These are phyloP conservation scores for Lonicera japonica DNA, from an alignment of 129 eudicot species.

Conservation along the genomic window DNA sequence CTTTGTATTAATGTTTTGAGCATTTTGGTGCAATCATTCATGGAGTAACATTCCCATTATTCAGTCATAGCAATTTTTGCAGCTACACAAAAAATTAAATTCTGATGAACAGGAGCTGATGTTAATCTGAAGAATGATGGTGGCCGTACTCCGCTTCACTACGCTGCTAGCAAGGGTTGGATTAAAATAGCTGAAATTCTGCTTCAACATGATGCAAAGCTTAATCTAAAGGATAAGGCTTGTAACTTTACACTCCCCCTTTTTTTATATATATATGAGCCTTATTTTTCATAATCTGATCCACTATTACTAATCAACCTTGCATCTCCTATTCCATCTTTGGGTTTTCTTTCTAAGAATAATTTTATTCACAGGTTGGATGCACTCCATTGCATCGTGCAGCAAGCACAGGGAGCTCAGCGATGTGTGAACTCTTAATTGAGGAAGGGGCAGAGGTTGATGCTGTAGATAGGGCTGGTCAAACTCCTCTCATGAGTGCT, in stretches of 20 bases:
- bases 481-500: slow-evolving; percentile 87
- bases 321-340: not conserved
- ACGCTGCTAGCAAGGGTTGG: slow-evolving; percentile 97
- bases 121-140: slow-evolving; percentile 77
- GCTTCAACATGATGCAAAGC: slow-evolving; percentile 70
- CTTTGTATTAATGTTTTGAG: too few relatives aligned
- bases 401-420: slow-evolving; percentile 85
- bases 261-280: not conserved
- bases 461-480: slow-evolving; percentile 78
- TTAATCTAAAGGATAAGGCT: slow-evolving; percentile 82
- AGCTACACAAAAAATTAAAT: not conserved
- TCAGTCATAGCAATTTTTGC: not conserved
- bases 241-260: slow-evolving; percentile 13
- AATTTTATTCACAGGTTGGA: slow-evolving; percentile 49
- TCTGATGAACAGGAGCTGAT: slow-evolving; percentile 66
- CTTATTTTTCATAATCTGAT: not conserved
- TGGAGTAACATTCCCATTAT: not conserved
- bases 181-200: slow-evolving; percentile 66
- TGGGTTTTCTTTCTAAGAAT: not conserved
- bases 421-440: slow-evolving; percentile 71
- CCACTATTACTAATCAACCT: not conserved
- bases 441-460: slow-evolving; percentile 98
- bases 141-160: slow-evolving; percentile 95
- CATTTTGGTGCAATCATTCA: not conserved
- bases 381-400: slow-evolving; percentile 99